Evolutionary conservation across 2,329 filamentous ascomycete species (phyloP).

Genomic region (Pseudogymnoascus sp.): DNA sequence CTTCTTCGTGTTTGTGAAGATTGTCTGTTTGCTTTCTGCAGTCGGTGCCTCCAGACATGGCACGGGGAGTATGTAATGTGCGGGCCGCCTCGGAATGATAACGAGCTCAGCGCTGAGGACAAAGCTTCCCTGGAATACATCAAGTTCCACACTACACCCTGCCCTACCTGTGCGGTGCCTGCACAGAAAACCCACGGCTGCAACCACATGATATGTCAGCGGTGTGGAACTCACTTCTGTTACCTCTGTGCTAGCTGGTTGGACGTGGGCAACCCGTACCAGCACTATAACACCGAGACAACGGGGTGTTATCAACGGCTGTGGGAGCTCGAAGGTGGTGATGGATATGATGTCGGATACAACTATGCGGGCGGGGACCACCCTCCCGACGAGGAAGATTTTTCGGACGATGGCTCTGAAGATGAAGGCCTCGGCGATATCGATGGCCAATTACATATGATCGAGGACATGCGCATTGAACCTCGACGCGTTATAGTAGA

Average conservation of each 20-base stretch:
- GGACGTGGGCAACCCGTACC: constrained; percentile 69
- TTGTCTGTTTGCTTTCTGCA: constrained; percentile 83
- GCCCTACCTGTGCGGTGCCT: constrained; percentile 77
- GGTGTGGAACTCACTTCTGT: constrained; percentile 88
- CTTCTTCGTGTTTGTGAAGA: constrained; percentile 79
- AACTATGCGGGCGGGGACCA: constrained; percentile 19
- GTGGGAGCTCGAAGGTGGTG: constrained; percentile 82
- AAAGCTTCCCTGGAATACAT: constrained; percentile 82
- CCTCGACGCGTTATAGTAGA: background rate
- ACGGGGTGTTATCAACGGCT: constrained; percentile 74
- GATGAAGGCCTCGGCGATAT: constrained; percentile 6
- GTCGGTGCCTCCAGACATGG: constrained; percentile 65
- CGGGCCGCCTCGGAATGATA: constrained; percentile 53
- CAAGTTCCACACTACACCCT: constrained; percentile 70
- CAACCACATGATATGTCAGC: constrained; percentile 93
- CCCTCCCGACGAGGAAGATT: background rate
- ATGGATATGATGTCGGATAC: constrained; percentile 39
- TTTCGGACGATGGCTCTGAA: constrained; percentile 10
- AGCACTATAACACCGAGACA: constrained; percentile 69
- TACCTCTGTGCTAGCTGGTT: constrained; percentile 91
- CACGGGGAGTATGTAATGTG: constrained; percentile 77
- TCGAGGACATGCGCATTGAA: background rate
- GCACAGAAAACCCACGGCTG: constrained; percentile 89
- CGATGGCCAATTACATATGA: background rate
- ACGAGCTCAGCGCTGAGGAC: constrained; percentile 74